A percentile compares a stretch with the other conserved stretches of the same genome.
Evolutionary conservation across 2,329 filamentous ascomycete species (phyloP).

Genomic region (Ascosphaera apis): DNA sequence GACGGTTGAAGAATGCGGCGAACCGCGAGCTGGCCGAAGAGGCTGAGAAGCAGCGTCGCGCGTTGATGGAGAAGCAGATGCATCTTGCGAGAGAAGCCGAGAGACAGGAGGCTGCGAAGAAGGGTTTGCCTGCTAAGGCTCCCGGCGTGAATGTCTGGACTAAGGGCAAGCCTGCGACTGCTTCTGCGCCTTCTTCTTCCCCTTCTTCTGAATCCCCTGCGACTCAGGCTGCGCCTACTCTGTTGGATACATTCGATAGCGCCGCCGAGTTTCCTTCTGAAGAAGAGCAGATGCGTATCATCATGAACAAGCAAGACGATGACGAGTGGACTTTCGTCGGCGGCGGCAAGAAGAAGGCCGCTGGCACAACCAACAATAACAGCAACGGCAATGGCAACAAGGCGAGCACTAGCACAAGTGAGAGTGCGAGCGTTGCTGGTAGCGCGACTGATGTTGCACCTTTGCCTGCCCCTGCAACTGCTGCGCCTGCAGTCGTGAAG

Average conservation of each 20-base stretch:
- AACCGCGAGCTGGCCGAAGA: slow-evolving; percentile 53
- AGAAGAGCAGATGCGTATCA: slow-evolving; percentile 35
- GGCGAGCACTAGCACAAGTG: slow-evolving; percentile 18
- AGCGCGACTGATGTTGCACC: slow-evolving; percentile 6
- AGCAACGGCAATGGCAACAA: too few relatives aligned
- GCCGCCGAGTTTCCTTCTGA: slow-evolving; percentile 29
- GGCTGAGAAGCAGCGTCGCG: slow-evolving; percentile 55
- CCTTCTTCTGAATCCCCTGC: too few relatives aligned
- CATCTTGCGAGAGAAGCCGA: slow-evolving; percentile 61
- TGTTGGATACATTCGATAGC: slow-evolving; percentile 22
- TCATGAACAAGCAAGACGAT: slow-evolving; percentile 23
- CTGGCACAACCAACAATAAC: too few relatives aligned
- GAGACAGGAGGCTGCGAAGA: slow-evolving; percentile 45
- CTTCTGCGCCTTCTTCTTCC: neutral
- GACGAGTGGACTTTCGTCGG: slow-evolving; percentile 38
- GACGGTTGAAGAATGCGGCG: slow-evolving; percentile 67
- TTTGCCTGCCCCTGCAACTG: neutral
- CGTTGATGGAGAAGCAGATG: slow-evolving; percentile 58
- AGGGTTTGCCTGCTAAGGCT: too few relatives aligned
- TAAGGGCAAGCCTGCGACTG: too few relatives aligned
- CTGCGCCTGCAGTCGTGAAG: slow-evolving; percentile 7
- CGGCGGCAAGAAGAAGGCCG: slow-evolving; percentile 32
- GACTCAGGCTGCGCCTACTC: slow-evolving; percentile 4
- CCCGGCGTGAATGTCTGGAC: too few relatives aligned
- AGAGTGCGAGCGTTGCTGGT: slow-evolving; percentile 23